phyloP scores from a whole-genome alignment of 208 protist species.

The Strigomonas culicis region DNA sequence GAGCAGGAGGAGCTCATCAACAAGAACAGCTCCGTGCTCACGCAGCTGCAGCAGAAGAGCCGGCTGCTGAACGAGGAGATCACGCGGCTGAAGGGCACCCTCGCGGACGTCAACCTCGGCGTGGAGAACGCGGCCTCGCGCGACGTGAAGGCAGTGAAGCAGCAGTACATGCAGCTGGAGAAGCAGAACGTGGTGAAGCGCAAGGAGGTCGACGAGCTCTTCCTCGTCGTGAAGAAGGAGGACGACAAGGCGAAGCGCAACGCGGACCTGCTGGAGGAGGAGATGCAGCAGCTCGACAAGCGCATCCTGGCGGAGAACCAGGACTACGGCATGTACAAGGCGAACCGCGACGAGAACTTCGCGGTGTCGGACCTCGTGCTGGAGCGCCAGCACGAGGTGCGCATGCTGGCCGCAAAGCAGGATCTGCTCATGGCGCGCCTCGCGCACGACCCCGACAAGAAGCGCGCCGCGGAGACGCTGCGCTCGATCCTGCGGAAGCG shows the following conservation, averaged over 20 bases:
- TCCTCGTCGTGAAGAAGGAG: constrained; percentile 73
- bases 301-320: constrained; percentile 74
- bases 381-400: constrained; percentile 73
- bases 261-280: constrained; percentile 59
- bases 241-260: constrained; percentile 69
- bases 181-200: constrained; percentile 58
- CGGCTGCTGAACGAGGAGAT: constrained; percentile 75
- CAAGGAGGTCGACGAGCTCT: constrained; percentile 79
- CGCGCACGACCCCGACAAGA: constrained; percentile 72
- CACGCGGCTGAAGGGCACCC: constrained; percentile 59
- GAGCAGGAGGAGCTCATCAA: constrained; percentile 84
- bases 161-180: constrained; percentile 62
- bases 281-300: constrained; percentile 72
- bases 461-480: constrained; percentile 60
- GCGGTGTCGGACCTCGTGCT: constrained; percentile 76
- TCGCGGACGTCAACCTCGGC: constrained; percentile 82
- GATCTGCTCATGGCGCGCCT: constrained; percentile 77
- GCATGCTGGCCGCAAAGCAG: constrained; percentile 77
- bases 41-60: constrained; percentile 75
- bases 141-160: constrained; percentile 64
- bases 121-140: constrained; percentile 60
- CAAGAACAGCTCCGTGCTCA: constrained; percentile 68
- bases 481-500: constrained; percentile 74
- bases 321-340: constrained; percentile 71
- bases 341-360: constrained; percentile 67